phyloP scores from a whole-genome alignment of 2,329 filamentous ascomycete species.

The Dactylella cylindrospora region DNA sequence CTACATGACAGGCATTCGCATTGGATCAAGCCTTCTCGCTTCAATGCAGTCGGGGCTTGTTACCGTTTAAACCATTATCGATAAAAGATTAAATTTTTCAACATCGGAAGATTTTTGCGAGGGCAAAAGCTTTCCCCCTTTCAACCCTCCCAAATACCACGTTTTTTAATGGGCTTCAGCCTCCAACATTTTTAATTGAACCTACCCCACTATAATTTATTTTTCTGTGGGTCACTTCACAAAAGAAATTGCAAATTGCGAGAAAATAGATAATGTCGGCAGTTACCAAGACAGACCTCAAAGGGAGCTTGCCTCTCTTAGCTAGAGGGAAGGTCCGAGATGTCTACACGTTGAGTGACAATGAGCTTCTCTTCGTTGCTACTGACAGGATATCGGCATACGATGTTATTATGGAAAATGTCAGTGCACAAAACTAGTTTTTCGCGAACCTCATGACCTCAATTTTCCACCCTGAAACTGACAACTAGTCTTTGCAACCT shows the following conservation, averaged over 20 bases:
- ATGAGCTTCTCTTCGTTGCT: conserved; percentile 76
- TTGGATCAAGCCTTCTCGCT: no score
- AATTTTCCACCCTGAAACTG: conserved; percentile 55
- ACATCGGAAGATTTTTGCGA: no score
- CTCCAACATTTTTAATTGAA: no score
- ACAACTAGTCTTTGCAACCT: background rate
- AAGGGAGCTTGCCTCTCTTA: conserved; percentile 56
- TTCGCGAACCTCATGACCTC: conserved; percentile 55
- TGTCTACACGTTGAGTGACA: conserved; percentile 70
- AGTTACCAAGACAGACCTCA: conserved; percentile 54
- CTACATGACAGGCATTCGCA: no score
- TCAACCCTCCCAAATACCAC: no score
- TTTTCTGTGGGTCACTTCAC: no score
- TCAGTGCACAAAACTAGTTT: conserved; percentile 54
- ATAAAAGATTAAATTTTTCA: no score
- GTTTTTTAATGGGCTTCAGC: no score
- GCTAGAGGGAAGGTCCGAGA: conserved; percentile 76
- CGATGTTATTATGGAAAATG: conserved; percentile 85
- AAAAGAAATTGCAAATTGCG: conserved; percentile 7
- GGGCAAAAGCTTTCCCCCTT: no score
- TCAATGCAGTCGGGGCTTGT: no score
- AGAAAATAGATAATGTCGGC: conserved; percentile 51
- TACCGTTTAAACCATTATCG: no score
- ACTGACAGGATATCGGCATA: conserved; percentile 93
- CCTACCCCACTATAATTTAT: no score